A percentile compares a stretch with the other conserved stretches of the same genome.
These are phyloP conservation scores for Boechera divaricarpa DNA, from an alignment of 345 rosid genomes.

Conservation along the genomic window DNA sequence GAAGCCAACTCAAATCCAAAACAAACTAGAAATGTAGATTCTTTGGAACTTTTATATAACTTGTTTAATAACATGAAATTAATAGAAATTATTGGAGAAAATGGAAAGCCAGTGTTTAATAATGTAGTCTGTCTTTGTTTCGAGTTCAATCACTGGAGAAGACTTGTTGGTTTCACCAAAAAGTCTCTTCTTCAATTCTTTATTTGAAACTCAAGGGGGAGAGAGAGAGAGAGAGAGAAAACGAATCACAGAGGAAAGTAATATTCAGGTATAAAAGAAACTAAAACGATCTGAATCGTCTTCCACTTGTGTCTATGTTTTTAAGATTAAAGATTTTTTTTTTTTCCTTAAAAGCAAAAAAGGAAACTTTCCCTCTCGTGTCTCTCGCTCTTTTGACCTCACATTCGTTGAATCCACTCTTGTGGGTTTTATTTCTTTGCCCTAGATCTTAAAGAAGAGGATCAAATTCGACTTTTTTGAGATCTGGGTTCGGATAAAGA, in stretches of 20 bases:
- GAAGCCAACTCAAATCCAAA: conserved; percentile 41
- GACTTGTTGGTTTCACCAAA: conserved; percentile 34
- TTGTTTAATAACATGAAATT: conserved; percentile 18
- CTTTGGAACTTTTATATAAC: neutral
- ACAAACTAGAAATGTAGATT: conserved; percentile 28
- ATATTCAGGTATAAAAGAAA: conserved; percentile 24
- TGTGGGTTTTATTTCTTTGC: conserved; percentile 18
- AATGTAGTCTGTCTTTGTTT: neutral
- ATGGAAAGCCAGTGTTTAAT: conserved; percentile 7
- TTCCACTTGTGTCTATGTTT: conserved; percentile 17
- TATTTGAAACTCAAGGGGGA: conserved; percentile 11
- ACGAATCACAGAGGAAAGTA: neutral
- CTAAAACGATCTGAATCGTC: conserved; percentile 16
- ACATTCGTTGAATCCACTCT: conserved; percentile 33
- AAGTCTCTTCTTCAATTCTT: conserved; percentile 22
- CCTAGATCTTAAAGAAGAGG: conserved; percentile 39
- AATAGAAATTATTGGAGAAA: conserved; percentile 24
- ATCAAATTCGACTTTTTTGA: conserved; percentile 23
- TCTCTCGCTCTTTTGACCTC: conserved; percentile 34
- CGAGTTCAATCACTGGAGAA: conserved; percentile 18
- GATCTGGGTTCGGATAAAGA: conserved; percentile 39
- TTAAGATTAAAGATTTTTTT: neutral
- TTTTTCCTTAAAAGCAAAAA: neutral
- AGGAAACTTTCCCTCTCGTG: neutral
- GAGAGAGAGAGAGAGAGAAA: neutral